Evolutionary conservation across 345 rosid species (phyloP).

Genomic region (Corymbia maculata): DNA sequence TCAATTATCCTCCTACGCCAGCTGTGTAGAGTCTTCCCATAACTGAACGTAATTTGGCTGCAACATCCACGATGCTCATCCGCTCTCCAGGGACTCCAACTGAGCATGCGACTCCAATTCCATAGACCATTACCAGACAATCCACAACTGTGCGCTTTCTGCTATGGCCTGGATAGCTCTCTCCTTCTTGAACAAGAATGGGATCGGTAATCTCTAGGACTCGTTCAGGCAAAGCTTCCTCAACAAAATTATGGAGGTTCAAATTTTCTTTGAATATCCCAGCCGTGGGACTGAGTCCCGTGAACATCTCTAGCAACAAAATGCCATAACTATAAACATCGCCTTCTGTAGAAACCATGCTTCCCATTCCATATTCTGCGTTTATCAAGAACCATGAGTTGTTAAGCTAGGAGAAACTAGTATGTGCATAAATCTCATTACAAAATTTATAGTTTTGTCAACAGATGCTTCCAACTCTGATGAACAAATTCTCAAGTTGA

Average conservation of each 20-base stretch:
- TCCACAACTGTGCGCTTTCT: background rate
- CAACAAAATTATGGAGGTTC: slow-evolving; percentile 1
- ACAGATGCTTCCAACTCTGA: background rate
- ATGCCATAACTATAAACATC: slow-evolving; percentile 23
- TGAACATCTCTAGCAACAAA: slow-evolving; percentile 14
- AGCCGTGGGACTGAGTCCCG: slow-evolving; percentile 6
- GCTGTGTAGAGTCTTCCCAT: background rate
- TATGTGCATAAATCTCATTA: too few relatives aligned
- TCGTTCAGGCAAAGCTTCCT: slow-evolving; percentile 1
- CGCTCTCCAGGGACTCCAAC: background rate
- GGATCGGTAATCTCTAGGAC: slow-evolving; percentile 4
- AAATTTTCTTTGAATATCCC: slow-evolving; percentile 6
- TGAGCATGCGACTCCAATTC: slow-evolving; percentile 10
- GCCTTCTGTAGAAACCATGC: background rate
- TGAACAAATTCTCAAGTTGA: background rate
- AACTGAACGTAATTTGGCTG: background rate
- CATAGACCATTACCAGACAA: background rate
- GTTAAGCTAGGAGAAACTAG: background rate
- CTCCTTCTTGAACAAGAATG: background rate
- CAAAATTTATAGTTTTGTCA: background rate
- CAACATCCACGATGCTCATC: background rate
- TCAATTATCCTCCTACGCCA: background rate
- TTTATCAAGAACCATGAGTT: too few relatives aligned
- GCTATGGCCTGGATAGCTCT: background rate
- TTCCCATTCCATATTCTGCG: slow-evolving; percentile 23